Conservation (phyloP, 495 filamentous ascomycete genomes). For the Daldinia grandis region DNA sequence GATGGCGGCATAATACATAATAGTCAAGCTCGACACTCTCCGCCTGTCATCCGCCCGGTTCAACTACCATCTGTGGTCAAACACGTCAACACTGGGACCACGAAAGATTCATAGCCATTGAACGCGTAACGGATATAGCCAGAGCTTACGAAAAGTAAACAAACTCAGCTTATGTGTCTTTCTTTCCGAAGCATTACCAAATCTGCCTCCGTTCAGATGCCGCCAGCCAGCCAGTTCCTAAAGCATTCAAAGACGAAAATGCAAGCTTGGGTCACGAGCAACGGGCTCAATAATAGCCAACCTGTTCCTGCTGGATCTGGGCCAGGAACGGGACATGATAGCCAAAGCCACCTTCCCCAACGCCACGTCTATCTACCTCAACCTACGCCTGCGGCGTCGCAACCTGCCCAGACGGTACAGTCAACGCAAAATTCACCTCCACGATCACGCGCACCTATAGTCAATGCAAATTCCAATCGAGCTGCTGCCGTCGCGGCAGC, state of each 20-base stretch:
- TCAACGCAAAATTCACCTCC: conserved; percentile 34
- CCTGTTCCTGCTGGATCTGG: conserved; percentile 35
- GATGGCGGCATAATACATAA: conserved; percentile 44
- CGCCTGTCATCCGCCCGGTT: conserved; percentile 38
- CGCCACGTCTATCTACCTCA: conserved; percentile 45
- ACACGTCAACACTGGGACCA: conserved; percentile 43
- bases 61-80: conserved; percentile 31
- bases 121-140: conserved; percentile 38
- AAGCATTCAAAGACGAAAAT: conserved; percentile 46
- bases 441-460: conserved; percentile 45
- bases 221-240: conserved; percentile 43
- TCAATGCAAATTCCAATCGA: conserved; percentile 44
- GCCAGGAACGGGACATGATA: conserved; percentile 38
- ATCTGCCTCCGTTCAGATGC: conserved; percentile 42
- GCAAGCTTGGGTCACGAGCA: conserved; percentile 47
- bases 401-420: conserved; percentile 20
- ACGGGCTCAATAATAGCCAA: conserved; percentile 36
- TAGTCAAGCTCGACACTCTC: conserved; percentile 31
- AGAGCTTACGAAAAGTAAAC: conserved; percentile 40
- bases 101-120: conserved; percentile 25
- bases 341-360: conserved; percentile 28
- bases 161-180: conserved; percentile 37
- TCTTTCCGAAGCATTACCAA: conserved; percentile 32
- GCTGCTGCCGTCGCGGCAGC: conserved; percentile 30
- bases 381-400: conserved; percentile 29